Base-by-base conservation (phyloP, 176 grass and related monocot genomes). In the Panicum miliaceum region DNA sequence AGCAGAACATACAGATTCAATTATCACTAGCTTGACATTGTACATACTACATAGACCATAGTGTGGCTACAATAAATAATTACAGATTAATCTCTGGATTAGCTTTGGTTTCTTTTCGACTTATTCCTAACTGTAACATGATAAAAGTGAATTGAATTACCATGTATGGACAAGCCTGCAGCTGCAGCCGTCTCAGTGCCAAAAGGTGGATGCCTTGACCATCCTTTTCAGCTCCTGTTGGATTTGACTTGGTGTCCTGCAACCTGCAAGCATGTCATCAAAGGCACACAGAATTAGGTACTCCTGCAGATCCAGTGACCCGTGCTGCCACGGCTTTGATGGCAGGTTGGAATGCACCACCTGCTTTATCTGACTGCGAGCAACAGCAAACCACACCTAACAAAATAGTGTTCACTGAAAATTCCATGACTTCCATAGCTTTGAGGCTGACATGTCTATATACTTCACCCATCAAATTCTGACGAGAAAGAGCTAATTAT, bases 211-310 rank as follows among this genome's bases (percentile, higher is more conserved):
- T 48, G 48, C 15, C 38, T 86, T 76, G 26, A 69, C 62, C 71
- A 61, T 47, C 79, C 22, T 76, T 76, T 76, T 38, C 71, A 29
- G 27, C 71, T 69, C 5, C 51, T 26, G 50, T 67, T 61, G 29
- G 20, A 63, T 82, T 78, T 78, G 80, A 78, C 73, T 71, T 71
- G 63, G 2, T 82, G 20, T n/a, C 86, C 41, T 32, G 64, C 42
- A 80, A 57, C 48, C 76, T 86, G 76, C 64, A 61, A 82, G 41
- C 79, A 53, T 68, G 64, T 83, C 79, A 77, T 75, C 80, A 77
- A 81, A 78, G 43, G 73, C 76, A 70, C 64, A 71, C 73, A 70
- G 38, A 71, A 83, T 82, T 83, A 83, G 80, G 80, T 64, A 83
- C 57, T 70, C 52, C 54, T 63, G 64, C 64, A 41, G 15, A 82